Evolutionary conservation across 352 stramenopile genomes (phyloP), one percentile per base, ranked within the genome.

Genomic region (Globisporangium nodosum): DNA sequence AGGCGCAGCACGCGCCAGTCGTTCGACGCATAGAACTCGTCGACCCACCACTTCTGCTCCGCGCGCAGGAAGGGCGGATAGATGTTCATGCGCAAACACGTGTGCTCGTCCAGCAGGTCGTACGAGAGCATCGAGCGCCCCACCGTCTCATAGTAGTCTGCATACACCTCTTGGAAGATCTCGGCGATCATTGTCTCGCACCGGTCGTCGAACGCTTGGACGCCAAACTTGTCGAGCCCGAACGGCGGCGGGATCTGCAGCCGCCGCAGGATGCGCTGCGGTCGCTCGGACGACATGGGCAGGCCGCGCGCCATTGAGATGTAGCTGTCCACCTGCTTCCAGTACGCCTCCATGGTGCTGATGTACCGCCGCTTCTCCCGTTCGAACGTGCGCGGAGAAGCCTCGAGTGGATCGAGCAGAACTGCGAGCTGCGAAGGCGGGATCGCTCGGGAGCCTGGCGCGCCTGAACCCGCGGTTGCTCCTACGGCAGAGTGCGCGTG

Each of bases 81-180:
- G 54, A 98, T 96, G 49, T 87, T 85, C 61, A 97, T 77, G 30
- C 74, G 71, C 59, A 81, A 60, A 35, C 80, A 88, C 49, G 67
- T 66, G 12, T 69, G 78, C 0, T 80, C 75, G 58, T 97, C 87
- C 11, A 93, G 63, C 3, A 98, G 64, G 55, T 94, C 85, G 56
- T 97, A 98, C 31, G 91, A 68, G 7, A 98, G 70, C 76, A 97
- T 94, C 24, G 81, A 76, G 13, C 84, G 81, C 0, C 83, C 90
- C 16, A 87, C 65, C 0, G 74, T 89, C 58, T 86, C 74, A 52
- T 85, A 87, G 68, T 96, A 96, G 40, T 90, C 77, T 0, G 54
- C 63, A 49, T 92, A 90, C 0, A 92, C 69, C 49, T 92, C 77
- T 56, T 92, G 77, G 48, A 91, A 91, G 42, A 86, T 82, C 2